Evolutionary conservation across 2,329 filamentous ascomycete genomes (phyloP).

Genomic region (Fusarium hainanense): DNA sequence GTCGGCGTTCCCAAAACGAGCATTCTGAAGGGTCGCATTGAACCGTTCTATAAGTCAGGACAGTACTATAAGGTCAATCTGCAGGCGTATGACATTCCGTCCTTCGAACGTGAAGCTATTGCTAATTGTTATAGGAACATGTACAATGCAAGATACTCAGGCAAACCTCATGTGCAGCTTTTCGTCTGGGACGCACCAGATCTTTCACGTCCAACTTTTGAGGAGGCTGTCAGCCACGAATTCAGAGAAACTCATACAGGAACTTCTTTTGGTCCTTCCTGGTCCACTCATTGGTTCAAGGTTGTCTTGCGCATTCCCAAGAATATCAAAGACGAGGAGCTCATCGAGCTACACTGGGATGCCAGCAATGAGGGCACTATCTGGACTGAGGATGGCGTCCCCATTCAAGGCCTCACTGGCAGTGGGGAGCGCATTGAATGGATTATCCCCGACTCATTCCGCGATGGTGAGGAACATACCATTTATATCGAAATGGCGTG

Average conservation of each 20-base stretch:
- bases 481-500: constrained; percentile 99
- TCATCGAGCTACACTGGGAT: constrained; percentile 97
- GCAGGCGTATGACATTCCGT: constrained; percentile 68
- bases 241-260: constrained; percentile 82
- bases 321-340: constrained; percentile 77
- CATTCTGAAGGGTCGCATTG: constrained; percentile 87
- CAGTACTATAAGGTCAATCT: constrained; percentile 84
- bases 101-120: neutral
- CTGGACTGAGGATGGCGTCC: constrained; percentile 90
- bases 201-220: constrained; percentile 83
- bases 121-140: constrained; percentile 47
- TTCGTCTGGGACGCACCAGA: constrained; percentile 86
- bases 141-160: constrained; percentile 62
- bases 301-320: constrained; percentile 81
- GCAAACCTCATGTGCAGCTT: constrained; percentile 82
- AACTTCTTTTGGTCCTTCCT: constrained; percentile 88
- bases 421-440: constrained; percentile 90
- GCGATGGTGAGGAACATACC: constrained; percentile 85
- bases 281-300: constrained; percentile 98
- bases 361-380: constrained; percentile 93
- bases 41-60: constrained; percentile 80
- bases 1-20: constrained; percentile 83
- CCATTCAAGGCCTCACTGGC: constrained; percentile 91
- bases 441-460: constrained; percentile 84
- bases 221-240: constrained; percentile 79